Base-by-base conservation (phyloP, 495 filamentous ascomycete genomes). In the Endocarpon pusillum region DNA sequence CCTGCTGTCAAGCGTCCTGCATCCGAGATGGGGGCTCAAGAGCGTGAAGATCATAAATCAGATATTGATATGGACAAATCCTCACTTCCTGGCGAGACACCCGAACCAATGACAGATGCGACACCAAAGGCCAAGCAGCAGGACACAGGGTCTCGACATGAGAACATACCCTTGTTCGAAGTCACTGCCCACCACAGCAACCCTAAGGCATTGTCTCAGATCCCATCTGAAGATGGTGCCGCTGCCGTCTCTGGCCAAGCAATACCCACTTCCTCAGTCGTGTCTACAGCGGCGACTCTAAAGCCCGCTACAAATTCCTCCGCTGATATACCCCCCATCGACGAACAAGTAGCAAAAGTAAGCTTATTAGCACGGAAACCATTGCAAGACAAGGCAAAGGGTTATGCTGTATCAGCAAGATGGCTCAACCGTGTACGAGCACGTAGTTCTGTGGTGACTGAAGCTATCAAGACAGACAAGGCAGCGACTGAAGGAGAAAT, bases 341-440 rank as follows among this genome's bases (percentile, higher is more conserved):
- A 86, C 32, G 75, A 83, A 19, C 91, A 94, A 43, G 69, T 92
- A 28, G 63, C 63, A 16, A 64, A 68, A 6, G 80, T 97, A 11
- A 55, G 66, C 34, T 61, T 63, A 12, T 58, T 73, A 29, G 55
- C 59, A 34, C 48, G 64, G 29, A 48, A 55, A 4, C 60, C 65
- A 4, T 50, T 75, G 19, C 43, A 67, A 38, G 80, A 87, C 33
- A 75, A 76, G 10, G 70, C 81, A 40, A 67, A 72, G 41, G 81
- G 73, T 19, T 93, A 76, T 44, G 58, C 92, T 8, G 66, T 97
- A 11, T 89, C 87, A 4, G 67, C 61, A 14, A 54, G 62, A 33
- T 97, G 89, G 89, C 61, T 96, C 17, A 63, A 63, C 26, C 66
- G 73, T 22, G 82, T 94, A 2, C 58, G 78, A 38, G 65, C 77